Evolutionary conservation across 108 stramenopile genomes (phyloP), one percentile per base, ranked within the genome.

Genomic region (Pelagomonas calceolata): DNA sequence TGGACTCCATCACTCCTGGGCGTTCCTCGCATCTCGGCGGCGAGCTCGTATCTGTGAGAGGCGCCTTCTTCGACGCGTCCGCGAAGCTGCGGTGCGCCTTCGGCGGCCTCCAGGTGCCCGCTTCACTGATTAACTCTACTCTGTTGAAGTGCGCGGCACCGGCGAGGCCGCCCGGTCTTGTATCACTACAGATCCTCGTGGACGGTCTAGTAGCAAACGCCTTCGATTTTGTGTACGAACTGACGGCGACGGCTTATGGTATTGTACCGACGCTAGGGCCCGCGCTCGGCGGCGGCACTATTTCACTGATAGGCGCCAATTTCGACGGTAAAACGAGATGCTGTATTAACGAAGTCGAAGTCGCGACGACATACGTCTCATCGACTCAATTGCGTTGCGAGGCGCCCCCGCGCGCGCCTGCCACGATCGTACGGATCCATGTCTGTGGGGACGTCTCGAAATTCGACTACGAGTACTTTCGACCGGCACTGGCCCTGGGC

Each of bases 121-220:
- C 70, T 63, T 34, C 36, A 21, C 37, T 75, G 18, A 16, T 82
- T 34, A 66, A 82, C 34, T 33, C 36, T n/a, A 63, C 68, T 30
- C 71, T 73, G 5, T 37, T 82, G 73, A 30, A 45, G 9, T 82
- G 81, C 36, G 35, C 66, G 31, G 77, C 77, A 35, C 81, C 81
- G 44, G 63, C 68, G 32, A 76, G 78, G 65, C 76, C 78, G 29
- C 71, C 66, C 17, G 79, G 79, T 18, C 65, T 21, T 36, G 75
- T 79, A 14, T 33, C 51, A 34, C 73, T 82, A 65, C 45, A 68
- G 0, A 32, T 66, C 45, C 36, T 79, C 63, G 46, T 66, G 37
- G 78, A 79, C 71, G 7, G 51, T 26, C 21, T 26, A 5, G 39
- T 43, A 5, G 39, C 12, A 5, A 12, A 12, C 39, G 12, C 9